These are phyloP conservation scores for Coemansia sp. DNA, from an alignment of 192 early-diverging fungal species.

Conservation along the genomic window DNA sequence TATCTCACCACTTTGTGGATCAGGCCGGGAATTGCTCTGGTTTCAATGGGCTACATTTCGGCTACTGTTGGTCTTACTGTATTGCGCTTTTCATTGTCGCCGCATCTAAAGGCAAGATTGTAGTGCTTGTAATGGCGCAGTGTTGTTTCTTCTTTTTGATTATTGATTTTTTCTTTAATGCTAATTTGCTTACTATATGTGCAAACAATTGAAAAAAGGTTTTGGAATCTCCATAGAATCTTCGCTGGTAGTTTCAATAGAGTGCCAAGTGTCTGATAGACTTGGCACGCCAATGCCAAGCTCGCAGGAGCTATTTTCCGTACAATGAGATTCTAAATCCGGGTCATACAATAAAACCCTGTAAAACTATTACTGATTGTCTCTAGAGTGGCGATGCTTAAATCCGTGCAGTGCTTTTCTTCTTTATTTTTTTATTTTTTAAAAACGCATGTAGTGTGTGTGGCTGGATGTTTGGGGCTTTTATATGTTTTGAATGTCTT, in stretches of 20 bases:
- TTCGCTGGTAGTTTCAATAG: not conserved
- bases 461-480: slow-evolving; percentile 6
- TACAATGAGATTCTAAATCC: not conserved
- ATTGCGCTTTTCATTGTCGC: slow-evolving; percentile 47
- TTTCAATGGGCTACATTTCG: slow-evolving; percentile 28
- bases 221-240: slow-evolving; percentile 5
- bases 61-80: slow-evolving; percentile 38
- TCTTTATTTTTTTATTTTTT: not conserved
- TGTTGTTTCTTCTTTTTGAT: not conserved
- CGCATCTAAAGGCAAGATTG: slow-evolving; percentile 33
- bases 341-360: slow-evolving; percentile 11
- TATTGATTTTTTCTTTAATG: slow-evolving; percentile 6
- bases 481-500: not conserved
- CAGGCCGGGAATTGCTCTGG: slow-evolving; percentile 29
- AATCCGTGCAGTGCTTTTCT: not conserved
- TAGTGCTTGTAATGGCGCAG: slow-evolving; percentile 5
- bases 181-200: not conserved
- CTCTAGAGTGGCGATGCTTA: slow-evolving; percentile 14
- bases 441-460: not conserved
- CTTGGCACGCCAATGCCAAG: not conserved
- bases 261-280: slow-evolving; percentile 3
- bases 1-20: slow-evolving; percentile 42
- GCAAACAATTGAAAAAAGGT: slow-evolving; percentile 2
- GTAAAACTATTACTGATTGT: not conserved
- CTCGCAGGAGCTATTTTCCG: not conserved